Evolutionary conservation across 2,329 filamentous ascomycete species (phyloP), one percentile per base, ranked within the genome.

Genomic region (Davidsoniella neocaledoniae): DNA sequence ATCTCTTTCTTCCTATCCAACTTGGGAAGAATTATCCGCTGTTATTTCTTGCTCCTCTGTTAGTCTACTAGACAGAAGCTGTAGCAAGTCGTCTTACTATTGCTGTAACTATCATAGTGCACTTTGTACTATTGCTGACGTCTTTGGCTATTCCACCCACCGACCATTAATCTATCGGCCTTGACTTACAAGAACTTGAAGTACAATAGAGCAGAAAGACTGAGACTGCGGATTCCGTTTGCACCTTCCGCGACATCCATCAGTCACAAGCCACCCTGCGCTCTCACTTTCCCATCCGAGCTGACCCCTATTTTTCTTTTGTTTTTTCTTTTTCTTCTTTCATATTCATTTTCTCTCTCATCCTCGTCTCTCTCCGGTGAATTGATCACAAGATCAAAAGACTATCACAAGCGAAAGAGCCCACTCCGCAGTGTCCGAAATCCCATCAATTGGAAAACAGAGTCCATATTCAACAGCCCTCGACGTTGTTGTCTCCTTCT

Each of bases 251-350:
- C 38, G 23, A 40, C n/a, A 23, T 41, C 33, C 12, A 21, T 12
- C n/a, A 7, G 33, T 48, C 36, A 39, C 36, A 41, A 41, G 21
- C 21, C 29, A 17, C 23, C 26, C 29, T 48, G 46, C 47, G 50
- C 43, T 52, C 50, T 26, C 42, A 49, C 23, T 46, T 52, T 36
- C 46, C 50, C 19, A 49, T 42, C 38, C 10, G 25, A 47, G 49
- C 39, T 40, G 19, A 38, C 26, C n/a, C n/a, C 23, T 17, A 37
- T 38, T 45, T 14, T 6, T 46, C 25, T 21, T 40, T n/a, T 25
- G n/a, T 9, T 39, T 38, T 36, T 26, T n/a, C n/a, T 12, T 14
- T 48, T 48, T 38, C 19, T 33, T 23, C 26, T 14, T 37, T n/a
- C 23, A 36, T 37, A 3, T 33, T 37, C 19, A 6, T 14, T 4